These are phyloP conservation scores for Phytopythium delawarense DNA, from an alignment of 352 stramenopile genomes.

Conservation along the genomic window DNA sequence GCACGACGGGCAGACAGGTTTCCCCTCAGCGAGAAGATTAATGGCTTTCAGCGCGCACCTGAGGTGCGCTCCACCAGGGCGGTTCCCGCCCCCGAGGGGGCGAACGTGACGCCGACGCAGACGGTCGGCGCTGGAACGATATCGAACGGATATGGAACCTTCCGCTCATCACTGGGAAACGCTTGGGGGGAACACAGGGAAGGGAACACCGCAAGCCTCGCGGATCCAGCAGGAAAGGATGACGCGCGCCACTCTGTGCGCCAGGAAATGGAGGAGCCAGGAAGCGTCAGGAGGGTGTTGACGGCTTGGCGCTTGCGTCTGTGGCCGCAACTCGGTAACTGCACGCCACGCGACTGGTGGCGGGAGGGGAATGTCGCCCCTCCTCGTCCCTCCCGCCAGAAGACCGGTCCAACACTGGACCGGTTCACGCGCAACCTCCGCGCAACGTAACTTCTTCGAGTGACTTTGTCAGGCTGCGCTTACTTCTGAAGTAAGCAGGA, in stretches of 20 bases:
- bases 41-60: constrained; percentile 61
- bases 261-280: no score
- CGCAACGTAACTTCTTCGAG: not conserved
- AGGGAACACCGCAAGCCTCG: not conserved
- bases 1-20: not conserved
- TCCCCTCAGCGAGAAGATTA: constrained; percentile 79
- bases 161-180: constrained; percentile 43
- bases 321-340: not conserved
- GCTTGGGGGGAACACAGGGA: not conserved
- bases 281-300: no score
- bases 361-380: not conserved
- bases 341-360: not conserved
- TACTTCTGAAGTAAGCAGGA: no score
- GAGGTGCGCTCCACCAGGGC: constrained; percentile 54
- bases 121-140: constrained; percentile 44
- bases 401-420: not conserved
- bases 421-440: not conserved
- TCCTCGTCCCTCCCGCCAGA: not conserved
- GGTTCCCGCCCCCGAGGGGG: constrained; percentile 11
- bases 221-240: no score
- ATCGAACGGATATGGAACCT: constrained; percentile 5
- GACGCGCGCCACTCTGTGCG: no score
- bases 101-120: not conserved
- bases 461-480: no score
- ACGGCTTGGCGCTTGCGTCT: no score